Percentiles rank a stretch among this genome's conserved stretches.
Evolutionary conservation across 1,284 basidiomycete genomes (phyloP).

Genomic region (Cryptococcus maquisensis): DNA sequence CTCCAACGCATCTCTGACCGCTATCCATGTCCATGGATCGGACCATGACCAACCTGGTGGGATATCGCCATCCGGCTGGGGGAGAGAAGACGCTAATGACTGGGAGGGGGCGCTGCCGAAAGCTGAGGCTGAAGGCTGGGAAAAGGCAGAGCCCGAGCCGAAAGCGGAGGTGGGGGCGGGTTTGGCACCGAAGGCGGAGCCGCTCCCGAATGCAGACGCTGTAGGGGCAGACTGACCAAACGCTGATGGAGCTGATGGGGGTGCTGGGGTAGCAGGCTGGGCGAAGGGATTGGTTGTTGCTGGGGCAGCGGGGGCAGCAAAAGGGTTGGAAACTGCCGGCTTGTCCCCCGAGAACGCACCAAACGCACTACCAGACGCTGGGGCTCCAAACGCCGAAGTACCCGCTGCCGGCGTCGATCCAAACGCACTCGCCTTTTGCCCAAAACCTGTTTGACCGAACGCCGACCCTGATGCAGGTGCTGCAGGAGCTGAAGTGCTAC

Average conservation of each 20-base stretch:
- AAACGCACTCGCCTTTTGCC: constrained; percentile 21
- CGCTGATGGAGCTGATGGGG: constrained; percentile 1
- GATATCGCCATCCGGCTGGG: constrained; percentile 34
- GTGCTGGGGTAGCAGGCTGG: constrained; percentile 2
- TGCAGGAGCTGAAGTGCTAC: constrained; percentile 8
- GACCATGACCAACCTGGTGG: constrained; percentile 48
- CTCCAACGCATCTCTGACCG: constrained; percentile 15
- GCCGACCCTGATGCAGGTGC: constrained; percentile 25
- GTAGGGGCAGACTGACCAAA: constrained; percentile 9
- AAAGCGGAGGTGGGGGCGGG: constrained; percentile 4
- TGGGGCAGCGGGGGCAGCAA: not conserved
- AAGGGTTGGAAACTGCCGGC: not conserved
- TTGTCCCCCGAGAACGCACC: constrained; percentile 3
- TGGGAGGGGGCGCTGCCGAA: not conserved
- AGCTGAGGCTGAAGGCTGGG: constrained; percentile 15
- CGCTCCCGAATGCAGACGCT: constrained; percentile 26
- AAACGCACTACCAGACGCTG: constrained; percentile 2
- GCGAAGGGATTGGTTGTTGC: constrained; percentile 10
- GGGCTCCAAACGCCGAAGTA: constrained; percentile 5
- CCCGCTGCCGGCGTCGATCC: constrained; percentile 9
- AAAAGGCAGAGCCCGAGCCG: constrained; percentile 4
- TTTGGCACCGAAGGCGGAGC: not conserved
- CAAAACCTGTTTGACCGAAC: constrained; percentile 22
- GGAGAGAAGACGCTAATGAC: constrained; percentile 10
- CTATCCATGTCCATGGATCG: constrained; percentile 38